These are phyloP conservation scores for Chrysanthemum lavandulifolium DNA, from an alignment of 129 eudicot species.

Conservation along the genomic window DNA sequence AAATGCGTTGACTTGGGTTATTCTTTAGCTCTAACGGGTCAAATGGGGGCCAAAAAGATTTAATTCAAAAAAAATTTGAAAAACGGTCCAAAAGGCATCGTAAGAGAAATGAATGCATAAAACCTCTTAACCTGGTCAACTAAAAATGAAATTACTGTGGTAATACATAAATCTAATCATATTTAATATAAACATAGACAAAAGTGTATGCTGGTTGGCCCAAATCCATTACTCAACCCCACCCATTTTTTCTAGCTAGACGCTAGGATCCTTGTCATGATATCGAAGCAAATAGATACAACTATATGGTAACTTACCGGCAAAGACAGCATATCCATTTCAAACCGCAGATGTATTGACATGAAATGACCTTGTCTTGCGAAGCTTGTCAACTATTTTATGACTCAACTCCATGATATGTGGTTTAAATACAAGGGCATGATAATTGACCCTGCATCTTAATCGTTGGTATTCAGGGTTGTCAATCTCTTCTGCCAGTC, in stretches of 20 bases:
- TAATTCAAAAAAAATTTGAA: no score
- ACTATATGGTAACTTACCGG: constrained; percentile 54
- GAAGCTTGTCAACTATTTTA: constrained; percentile 68
- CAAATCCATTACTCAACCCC: no score
- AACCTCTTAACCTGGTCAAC: neutral
- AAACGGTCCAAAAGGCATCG: neutral
- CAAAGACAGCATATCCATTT: constrained; percentile 98
- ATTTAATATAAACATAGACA: no score
- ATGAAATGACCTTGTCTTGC: constrained; percentile 90
- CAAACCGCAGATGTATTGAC: constrained; percentile 97
- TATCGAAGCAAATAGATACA: neutral
- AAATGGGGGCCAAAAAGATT: no score
- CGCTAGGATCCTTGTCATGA: constrained; percentile 12
- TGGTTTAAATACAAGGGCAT: constrained; percentile 86
- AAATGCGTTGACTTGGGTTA: neutral
- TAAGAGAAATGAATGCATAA: neutral
- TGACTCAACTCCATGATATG: constrained; percentile 83
- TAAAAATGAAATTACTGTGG: neutral
- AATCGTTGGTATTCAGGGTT: constrained; percentile 88
- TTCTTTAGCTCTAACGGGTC: no score
- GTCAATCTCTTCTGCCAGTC: constrained; percentile 94
- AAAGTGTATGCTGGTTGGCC: no score
- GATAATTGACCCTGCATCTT: constrained; percentile 95
- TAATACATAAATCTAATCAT: no score
- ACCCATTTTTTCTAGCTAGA: neutral